Evolutionary conservation across 306 rosid species (phyloP).

Genomic region (Myrica gale): DNA sequence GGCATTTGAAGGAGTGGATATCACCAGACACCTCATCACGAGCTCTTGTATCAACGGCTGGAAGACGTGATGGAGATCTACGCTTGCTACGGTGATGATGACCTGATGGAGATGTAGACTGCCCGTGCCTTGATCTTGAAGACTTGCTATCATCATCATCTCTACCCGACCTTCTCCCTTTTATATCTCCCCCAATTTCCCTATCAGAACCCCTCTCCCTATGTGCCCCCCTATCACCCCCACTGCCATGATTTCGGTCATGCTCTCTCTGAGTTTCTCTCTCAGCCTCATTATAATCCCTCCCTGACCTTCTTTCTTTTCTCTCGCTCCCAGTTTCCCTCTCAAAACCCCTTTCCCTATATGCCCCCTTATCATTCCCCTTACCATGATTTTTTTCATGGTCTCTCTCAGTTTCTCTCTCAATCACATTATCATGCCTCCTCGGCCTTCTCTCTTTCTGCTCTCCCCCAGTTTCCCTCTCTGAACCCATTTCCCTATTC

Average conservation of each 20-base stretch:
- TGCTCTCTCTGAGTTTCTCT: slow-evolving; percentile 26
- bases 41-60: slow-evolving; percentile 35
- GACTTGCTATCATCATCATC: slow-evolving; percentile 41
- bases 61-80: slow-evolving; percentile 56
- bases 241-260: slow-evolving; percentile 28
- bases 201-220: slow-evolving; percentile 53
- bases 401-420: slow-evolving; percentile 29
- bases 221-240: slow-evolving; percentile 22
- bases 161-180: slow-evolving; percentile 44
- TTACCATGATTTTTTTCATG: slow-evolving; percentile 25
- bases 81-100: slow-evolving; percentile 43
- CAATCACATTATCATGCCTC: slow-evolving; percentile 30
- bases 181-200: slow-evolving; percentile 43
- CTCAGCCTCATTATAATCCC: slow-evolving; percentile 25
- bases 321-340: slow-evolving; percentile 32
- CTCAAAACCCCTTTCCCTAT: slow-evolving; percentile 30
- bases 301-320: slow-evolving; percentile 35
- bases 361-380: slow-evolving; percentile 19
- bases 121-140: slow-evolving; percentile 57
- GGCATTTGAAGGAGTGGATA: slow-evolving; percentile 56
- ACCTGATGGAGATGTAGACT: slow-evolving; percentile 46
- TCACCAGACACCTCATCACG: slow-evolving; percentile 99
- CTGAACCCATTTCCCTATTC: slow-evolving; percentile 28
- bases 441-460: slow-evolving; percentile 35
- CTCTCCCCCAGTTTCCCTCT: slow-evolving; percentile 29